phyloP scores from a whole-genome alignment of 2,329 filamentous ascomycete genomes.

The Sordariomycetes sp. region DNA sequence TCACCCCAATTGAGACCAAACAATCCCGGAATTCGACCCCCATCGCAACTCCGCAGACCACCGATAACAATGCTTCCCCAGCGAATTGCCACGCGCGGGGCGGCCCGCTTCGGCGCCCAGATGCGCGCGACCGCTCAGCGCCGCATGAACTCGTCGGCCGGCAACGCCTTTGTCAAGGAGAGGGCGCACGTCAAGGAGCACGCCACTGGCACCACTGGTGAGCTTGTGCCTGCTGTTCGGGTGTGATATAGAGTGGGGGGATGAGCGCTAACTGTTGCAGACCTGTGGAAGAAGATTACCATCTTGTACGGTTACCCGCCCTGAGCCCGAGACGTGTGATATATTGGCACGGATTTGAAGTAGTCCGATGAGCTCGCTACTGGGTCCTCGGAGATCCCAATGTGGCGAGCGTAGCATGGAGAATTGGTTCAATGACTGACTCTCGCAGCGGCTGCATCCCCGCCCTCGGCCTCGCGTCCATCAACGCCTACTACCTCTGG shows the following conservation, averaged over 20 bases:
- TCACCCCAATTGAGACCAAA: neutral
- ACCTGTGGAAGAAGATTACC: slow-evolving; percentile 90
- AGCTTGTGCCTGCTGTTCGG: slow-evolving; percentile 15
- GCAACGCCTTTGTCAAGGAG: slow-evolving; percentile 93
- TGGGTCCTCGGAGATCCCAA: slow-evolving; percentile 1
- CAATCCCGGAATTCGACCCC: neutral
- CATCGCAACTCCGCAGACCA: neutral
- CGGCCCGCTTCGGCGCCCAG: slow-evolving; percentile 49
- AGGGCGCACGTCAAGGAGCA: slow-evolving; percentile 83
- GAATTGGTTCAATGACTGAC: neutral
- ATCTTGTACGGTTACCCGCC: slow-evolving; percentile 60
- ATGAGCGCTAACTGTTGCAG: slow-evolving; percentile 31
- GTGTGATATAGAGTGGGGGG: slow-evolving; percentile 9
- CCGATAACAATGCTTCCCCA: slow-evolving; percentile 47
- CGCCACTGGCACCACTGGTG: slow-evolving; percentile 72
- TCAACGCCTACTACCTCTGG: slow-evolving; percentile 89
- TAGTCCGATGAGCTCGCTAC: neutral
- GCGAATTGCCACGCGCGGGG: slow-evolving; percentile 45
- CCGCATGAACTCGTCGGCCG: slow-evolving; percentile 58
- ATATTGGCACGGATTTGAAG: neutral
- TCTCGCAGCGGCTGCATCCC: slow-evolving; percentile 57
- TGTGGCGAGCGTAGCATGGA: neutral
- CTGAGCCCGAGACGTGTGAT: neutral
- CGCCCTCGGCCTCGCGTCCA: slow-evolving; percentile 51
- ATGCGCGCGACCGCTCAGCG: slow-evolving; percentile 50